Base-by-base conservation (phyloP, 2,329 filamentous ascomycete genomes). In the Beauveria pseudobassiana region DNA sequence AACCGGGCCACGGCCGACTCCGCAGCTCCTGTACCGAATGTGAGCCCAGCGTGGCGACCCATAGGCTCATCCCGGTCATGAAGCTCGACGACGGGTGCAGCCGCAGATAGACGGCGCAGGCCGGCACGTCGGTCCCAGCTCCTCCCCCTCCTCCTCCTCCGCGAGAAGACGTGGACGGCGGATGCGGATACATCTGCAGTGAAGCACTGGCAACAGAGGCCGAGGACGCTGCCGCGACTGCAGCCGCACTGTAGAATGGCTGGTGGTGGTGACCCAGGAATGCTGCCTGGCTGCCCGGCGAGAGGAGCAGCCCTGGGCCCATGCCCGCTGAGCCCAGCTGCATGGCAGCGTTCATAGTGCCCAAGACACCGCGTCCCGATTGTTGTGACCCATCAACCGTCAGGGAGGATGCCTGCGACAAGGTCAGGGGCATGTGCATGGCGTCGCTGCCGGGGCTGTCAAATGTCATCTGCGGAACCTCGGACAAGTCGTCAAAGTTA, bases 31-130 rank as follows among this genome's bases (percentile, higher is more conserved):
- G 75, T 5, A 92, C 71, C 1, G 85, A 85, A 4, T 80, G 78
- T 1, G 78, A 75, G 10, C 76, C 75, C 53, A 93, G 73, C 16
- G 86, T 87, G 40, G 81, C 83, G 48, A 90, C 82, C 88, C 89
- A 93, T 45, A 88, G 76, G 67, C 77, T 80, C 66, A 71, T 72
- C 63, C 69, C 78, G 63, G 77, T 70, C 6, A 79, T 75, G 40
- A 87, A 77, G 14, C 78, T 80, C 3, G 87, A 89, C n/a, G 80
- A 78, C 0, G 84, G 81, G 65, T 89, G 83, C 5, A 90, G 78
- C n/a, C 87, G 85, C 66, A 93, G 82, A 73, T 86, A 91, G 14
- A 89, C 81, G 2, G 86, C 80, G 48, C 86, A 81, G 0, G 69
- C 66, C 40, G 45, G 28, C 3, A 18, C 18, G 40, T 38, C 34